phyloP scores from a whole-genome alignment of 305 asterid genomes.

The Vinca major region DNA sequence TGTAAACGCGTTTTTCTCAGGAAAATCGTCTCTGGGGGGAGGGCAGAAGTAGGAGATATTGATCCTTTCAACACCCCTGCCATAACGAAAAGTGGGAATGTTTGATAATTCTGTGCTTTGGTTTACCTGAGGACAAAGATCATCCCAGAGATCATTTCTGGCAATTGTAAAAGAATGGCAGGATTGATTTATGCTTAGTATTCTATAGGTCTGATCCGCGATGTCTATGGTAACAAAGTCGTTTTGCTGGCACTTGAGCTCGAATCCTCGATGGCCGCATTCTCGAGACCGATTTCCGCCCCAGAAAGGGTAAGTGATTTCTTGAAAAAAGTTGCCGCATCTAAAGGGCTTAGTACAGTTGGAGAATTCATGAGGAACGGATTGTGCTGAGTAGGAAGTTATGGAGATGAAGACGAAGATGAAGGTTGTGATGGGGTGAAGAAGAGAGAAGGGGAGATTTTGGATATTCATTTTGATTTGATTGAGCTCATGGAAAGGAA shows the following conservation, averaged over 20 bases:
- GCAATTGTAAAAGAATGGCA: slow-evolving; percentile 12
- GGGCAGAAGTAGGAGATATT: slow-evolving; percentile 15
- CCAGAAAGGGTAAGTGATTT: slow-evolving; percentile 10
- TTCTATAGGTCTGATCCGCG: slow-evolving; percentile 8
- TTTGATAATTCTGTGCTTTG: not conserved
- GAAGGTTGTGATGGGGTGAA: not conserved
- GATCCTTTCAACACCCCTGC: not conserved
- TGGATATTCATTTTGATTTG: not conserved
- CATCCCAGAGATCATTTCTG: slow-evolving; percentile 13
- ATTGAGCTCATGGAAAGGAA: not conserved
- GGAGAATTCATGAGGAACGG: not conserved
- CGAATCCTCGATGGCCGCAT: slow-evolving; percentile 3
- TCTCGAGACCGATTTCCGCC: slow-evolving; percentile 1
- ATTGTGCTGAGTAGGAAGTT: not conserved
- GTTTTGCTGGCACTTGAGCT: not conserved
- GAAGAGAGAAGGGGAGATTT: not conserved
- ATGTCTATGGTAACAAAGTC: slow-evolving; percentile 3
- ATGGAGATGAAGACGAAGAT: not conserved
- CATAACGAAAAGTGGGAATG: not conserved
- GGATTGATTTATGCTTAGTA: not conserved
- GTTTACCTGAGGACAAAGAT: slow-evolving; percentile 14
- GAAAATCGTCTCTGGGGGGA: not conserved
- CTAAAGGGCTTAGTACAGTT: not conserved
- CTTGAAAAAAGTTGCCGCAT: not conserved
- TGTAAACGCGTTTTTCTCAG: not conserved